phyloP scores from a whole-genome alignment of 208 protist genomes.

The Histomonas meleagridis region DNA sequence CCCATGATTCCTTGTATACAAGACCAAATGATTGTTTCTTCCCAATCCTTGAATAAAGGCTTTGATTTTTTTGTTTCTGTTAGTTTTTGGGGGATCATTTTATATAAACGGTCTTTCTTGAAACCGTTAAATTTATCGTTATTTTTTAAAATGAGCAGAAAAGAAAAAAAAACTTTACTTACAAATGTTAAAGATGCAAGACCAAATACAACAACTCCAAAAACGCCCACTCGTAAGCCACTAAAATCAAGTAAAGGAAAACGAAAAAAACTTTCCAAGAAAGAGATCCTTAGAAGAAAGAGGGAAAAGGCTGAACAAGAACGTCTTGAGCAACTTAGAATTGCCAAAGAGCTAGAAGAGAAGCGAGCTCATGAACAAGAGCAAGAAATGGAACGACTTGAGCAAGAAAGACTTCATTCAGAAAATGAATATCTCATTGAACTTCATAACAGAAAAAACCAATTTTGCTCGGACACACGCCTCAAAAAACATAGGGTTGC shows the following conservation, averaged over 20 bases:
- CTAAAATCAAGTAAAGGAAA: neutral
- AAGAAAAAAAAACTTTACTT: neutral
- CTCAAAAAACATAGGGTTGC: neutral
- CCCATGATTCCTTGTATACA: too few relatives aligned
- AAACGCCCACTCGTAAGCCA: neutral
- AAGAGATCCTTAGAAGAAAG: neutral
- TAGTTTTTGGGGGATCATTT: too few relatives aligned
- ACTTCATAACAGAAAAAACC: neutral
- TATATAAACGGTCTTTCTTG: too few relatives aligned
- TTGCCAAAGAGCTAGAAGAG: neutral
- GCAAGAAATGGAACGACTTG: neutral
- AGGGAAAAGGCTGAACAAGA: conserved; percentile 3
- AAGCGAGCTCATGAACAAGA: neutral
- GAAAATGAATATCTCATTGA: neutral
- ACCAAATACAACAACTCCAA: neutral
- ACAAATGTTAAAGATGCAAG: neutral
- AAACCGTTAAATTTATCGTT: too few relatives aligned
- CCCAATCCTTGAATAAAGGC: too few relatives aligned
- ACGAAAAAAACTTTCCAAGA: neutral
- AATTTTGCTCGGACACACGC: neutral
- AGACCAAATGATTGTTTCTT: too few relatives aligned
- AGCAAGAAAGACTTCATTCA: neutral
- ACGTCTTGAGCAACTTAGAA: neutral
- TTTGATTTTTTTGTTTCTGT: too few relatives aligned
- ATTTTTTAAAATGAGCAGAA: too few relatives aligned